Evolutionary conservation across 2,329 filamentous ascomycete species (phyloP), one percentile per base, ranked within the genome.

Genomic region (Fusarium sp.): DNA sequence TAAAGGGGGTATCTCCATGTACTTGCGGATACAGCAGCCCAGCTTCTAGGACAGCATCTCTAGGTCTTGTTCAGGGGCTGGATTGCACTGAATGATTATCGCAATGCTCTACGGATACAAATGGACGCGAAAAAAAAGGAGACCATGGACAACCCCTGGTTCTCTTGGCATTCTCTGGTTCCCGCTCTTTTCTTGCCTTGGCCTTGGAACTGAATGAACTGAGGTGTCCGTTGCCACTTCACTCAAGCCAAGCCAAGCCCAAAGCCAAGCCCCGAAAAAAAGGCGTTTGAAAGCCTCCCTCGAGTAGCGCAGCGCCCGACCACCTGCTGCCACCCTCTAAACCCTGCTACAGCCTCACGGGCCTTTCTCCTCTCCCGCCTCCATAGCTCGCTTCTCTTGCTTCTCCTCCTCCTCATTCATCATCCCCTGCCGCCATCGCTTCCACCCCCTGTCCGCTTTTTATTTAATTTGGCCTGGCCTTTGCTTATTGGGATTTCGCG

Each of bases 391-490:
- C 38, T 38, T 55, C 44, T 40, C 34, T 34, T 22, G 40, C 29
- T 42, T 26, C 40, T 28, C 29, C 36, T 24, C 25, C 43, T 28
- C 44, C 28, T 38, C 29, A 34, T 40, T 28, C 49, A 36, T 40
- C 25, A 29, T 29, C 7, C 13, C 8, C 32, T 35, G 19, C 3
- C 19, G 19, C 19, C 19, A 19, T 32, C 43, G 34, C 32, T 34
- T 47, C 55, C 39, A 43, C 36, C 51, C 49, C 43, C 53, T 62
- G 52, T 57, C 57, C 53, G 49, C 57, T 54, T 60, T 19, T 60
- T 60, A 58, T 66, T 64, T 61, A 56, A 64, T 64, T 60, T 63
- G 38, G 19, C 36, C 31, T n/a, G 42, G 36, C 29, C 35, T 43
- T 10, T 26, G 19, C n/a, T 49, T 34, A 11, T 25, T 32, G 15